A percentile compares a stretch with the other conserved stretches of the same genome.
These are phyloP conservation scores for Blastocladiella britannica DNA, from an alignment of 192 early-diverging fungal genomes.

Conservation along the genomic window DNA sequence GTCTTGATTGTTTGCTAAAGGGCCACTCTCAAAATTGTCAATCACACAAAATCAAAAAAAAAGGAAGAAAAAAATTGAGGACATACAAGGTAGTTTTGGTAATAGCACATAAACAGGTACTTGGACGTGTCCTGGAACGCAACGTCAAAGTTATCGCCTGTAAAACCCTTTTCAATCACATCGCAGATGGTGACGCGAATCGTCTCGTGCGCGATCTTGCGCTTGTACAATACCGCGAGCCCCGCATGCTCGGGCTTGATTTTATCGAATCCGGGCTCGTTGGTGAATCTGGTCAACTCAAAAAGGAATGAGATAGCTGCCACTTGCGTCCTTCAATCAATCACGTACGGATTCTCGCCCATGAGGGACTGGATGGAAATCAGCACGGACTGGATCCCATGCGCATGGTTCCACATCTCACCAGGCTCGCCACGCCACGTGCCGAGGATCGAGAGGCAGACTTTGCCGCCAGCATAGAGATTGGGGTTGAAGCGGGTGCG, in stretches of 20 bases:
- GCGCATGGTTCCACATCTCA: slow-evolving; percentile 33
- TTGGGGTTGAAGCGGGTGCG: slow-evolving; percentile 39
- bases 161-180: slow-evolving; percentile 30
- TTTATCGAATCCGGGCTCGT: slow-evolving; percentile 44
- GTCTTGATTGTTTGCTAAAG: slow-evolving; percentile 18
- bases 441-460: slow-evolving; percentile 36
- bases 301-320: slow-evolving; percentile 1
- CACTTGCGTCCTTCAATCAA: background rate
- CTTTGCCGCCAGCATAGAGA: slow-evolving; percentile 27
- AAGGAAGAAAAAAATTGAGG: no score
- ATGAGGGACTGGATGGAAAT: slow-evolving; percentile 40
- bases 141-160: background rate
- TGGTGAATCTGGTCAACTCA: slow-evolving; percentile 17
- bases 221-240: no score
- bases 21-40: no score
- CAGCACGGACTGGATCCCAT: slow-evolving; percentile 33
- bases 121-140: slow-evolving; percentile 33
- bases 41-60: no score
- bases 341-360: slow-evolving; percentile 23
- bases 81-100: slow-evolving; percentile 23
- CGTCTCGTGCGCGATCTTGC: slow-evolving; percentile 42
- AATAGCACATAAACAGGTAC: slow-evolving; percentile 30
- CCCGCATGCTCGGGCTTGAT: no score
- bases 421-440: slow-evolving; percentile 34
- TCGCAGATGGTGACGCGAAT: slow-evolving; percentile 35